phyloP scores from a whole-genome alignment of 441 rosid genomes.

The Gossypium aridum region DNA sequence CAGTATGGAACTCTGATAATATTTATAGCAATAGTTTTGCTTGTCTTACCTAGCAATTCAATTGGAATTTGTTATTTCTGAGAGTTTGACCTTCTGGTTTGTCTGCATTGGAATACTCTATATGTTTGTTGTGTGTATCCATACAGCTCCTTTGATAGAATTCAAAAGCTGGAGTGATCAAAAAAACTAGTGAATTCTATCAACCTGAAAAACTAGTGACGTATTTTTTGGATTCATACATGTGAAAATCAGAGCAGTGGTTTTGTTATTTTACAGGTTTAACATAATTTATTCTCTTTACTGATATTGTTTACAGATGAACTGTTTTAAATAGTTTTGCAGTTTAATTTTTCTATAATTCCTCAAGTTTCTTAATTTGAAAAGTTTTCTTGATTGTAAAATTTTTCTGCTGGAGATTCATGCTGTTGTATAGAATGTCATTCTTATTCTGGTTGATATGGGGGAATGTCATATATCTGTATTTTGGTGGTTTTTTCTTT shows the following conservation, averaged over 20 bases:
- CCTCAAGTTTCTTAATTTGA: neutral
- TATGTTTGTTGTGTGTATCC: neutral
- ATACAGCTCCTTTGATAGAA: neutral
- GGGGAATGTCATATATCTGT: neutral
- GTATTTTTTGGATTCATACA: neutral
- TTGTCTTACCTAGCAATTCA: neutral
- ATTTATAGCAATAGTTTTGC: neutral
- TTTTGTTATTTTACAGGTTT: neutral
- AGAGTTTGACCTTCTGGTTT: neutral
- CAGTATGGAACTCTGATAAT: neutral
- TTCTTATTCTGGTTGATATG: neutral
- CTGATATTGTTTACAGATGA: neutral
- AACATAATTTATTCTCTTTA: neutral
- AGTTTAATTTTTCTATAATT: neutral
- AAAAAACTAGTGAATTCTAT: neutral
- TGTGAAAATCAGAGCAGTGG: neutral
- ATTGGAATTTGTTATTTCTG: neutral
- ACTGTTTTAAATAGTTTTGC: neutral
- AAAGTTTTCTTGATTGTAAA: neutral
- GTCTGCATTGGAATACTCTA: neutral
- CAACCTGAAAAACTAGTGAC: neutral
- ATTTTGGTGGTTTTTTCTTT: neutral
- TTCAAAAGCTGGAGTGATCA: neutral
- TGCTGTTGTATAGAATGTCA: neutral
- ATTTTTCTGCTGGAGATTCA: neutral